Evolutionary conservation across 2,329 filamentous ascomycete species (phyloP), one percentile per base, ranked within the genome.

Genomic region (Ascochyta fabae): DNA sequence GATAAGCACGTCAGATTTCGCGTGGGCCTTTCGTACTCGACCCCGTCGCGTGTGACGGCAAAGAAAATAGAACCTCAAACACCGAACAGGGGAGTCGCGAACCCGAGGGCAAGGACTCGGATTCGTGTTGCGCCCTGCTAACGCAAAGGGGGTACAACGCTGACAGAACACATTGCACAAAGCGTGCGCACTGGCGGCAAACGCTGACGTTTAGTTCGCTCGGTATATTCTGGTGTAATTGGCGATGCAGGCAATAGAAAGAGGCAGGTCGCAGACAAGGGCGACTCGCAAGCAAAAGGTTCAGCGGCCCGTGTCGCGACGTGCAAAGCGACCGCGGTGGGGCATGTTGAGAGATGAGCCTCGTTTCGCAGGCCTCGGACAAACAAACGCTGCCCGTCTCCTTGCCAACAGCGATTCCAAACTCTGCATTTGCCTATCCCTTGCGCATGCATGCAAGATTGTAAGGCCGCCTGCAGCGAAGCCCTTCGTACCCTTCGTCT

Each of bases 21-120:
- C 53, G 52, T 46, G 36, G 39, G 16, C 36, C 44, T 38, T 36
- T 29, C 27, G 22, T 19, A 19, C 19, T 19, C 19, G 19, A 19
- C 19, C 19, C 19, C 35, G 27, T 29, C 33, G 29, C 19, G 47
- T 43, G 22, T 34, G 33, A 56, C 47, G 15, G 26, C 31, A 45
- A 19, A n/a, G n/a, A 8, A 47, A 33, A 35, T 42, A 46, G 46
- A 38, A 36, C 35, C 41, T 31, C 29, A 24, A 19, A 49, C 45
- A 24, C 29, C 23, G 31, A 19, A 47, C 53, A 51, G 38, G 53
- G 19, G 53, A 38, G 22, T 43, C 22, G 38, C 47, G 19, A 51
- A 47, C 53, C 53, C 53, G 38, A 56, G 43, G 36, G 53, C 53
- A 48, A 51, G 53, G 53, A 56, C 47, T 56, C 47, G 47, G 53